Percentiles rank a stretch among this genome's conserved stretches.
phyloP scores from a whole-genome alignment of 768 basidiomycete genomes.

The Suillus plorans region DNA sequence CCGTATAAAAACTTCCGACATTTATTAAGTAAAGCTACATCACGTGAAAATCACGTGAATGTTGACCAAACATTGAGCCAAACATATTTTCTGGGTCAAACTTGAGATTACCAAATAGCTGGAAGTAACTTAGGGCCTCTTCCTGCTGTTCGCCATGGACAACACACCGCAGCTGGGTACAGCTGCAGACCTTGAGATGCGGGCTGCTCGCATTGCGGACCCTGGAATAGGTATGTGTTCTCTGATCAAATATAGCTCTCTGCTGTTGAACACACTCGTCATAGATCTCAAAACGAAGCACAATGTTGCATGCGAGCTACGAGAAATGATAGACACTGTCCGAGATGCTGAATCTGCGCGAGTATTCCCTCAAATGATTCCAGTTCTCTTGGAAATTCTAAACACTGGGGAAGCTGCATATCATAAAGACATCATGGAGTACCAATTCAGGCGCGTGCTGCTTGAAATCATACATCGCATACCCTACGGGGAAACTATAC shows the following conservation, averaged over 20 bases:
- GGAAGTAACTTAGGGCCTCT: not conserved
- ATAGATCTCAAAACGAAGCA: constrained; percentile 72
- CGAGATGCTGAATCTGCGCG: constrained; percentile 72
- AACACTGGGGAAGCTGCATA: constrained; percentile 66
- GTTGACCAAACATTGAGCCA: constrained; percentile 29
- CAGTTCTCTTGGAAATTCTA: constrained; percentile 70
- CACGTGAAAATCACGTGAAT: constrained; percentile 34
- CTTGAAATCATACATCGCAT: constrained; percentile 90
- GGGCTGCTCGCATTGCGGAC: constrained; percentile 72
- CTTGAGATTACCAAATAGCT: not conserved
- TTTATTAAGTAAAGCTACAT: not conserved
- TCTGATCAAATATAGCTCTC: not conserved
- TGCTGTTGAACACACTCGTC: constrained; percentile 6
- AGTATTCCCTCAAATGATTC: constrained; percentile 70
- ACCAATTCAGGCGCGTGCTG: constrained; percentile 82
- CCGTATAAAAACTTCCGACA: no score
- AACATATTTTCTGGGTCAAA: constrained; percentile 32
- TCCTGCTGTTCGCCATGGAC: constrained; percentile 34
- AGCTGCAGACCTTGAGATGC: constrained; percentile 64
- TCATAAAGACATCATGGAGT: constrained; percentile 66
- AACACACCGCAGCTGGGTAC: constrained; percentile 43
- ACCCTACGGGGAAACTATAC: constrained; percentile 76
- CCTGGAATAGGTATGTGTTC: constrained; percentile 60
- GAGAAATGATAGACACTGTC: constrained; percentile 79
- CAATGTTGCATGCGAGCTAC: constrained; percentile 70